Evolutionary conservation across 805 yeast genomes (phyloP).

Genomic region (Candida berthetii): DNA sequence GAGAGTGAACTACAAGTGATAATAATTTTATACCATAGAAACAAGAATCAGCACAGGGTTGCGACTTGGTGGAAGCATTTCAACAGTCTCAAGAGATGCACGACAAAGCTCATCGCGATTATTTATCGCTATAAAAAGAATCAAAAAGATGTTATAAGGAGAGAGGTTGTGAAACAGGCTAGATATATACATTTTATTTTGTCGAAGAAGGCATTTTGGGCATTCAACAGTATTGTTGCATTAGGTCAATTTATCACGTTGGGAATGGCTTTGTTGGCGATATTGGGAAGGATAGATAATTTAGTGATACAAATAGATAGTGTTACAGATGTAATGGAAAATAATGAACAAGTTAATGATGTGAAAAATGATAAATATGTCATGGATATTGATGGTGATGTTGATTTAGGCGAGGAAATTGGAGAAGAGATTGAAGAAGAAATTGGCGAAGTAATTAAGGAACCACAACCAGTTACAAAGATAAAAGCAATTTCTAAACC

Average conservation of each 20-base stretch:
- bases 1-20: constrained; percentile 50
- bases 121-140: constrained; percentile 2
- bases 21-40: constrained; percentile 62
- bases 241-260: constrained; percentile 72
- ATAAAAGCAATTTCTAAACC: background rate
- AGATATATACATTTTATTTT: constrained; percentile 27
- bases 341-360: background rate
- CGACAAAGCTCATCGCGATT: constrained; percentile 32
- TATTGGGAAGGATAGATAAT: constrained; percentile 37
- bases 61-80: constrained; percentile 75
- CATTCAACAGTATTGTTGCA: constrained; percentile 61
- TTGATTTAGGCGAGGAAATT: constrained; percentile 22
- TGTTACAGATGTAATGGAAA: constrained; percentile 1
- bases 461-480: background rate
- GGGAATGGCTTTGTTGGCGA: constrained; percentile 64
- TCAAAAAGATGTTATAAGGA: constrained; percentile 1
- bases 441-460: background rate
- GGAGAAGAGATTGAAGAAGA: constrained; percentile 19
- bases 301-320: constrained; percentile 11
- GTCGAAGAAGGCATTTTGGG: constrained; percentile 45
- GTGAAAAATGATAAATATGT: background rate
- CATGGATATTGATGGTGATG: background rate
- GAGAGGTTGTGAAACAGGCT: constrained; percentile 11
- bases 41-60: constrained; percentile 68
- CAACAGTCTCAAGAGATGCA: constrained; percentile 52